phyloP scores from a whole-genome alignment of 352 stramenopile genomes.

The Globisporangium barbulae region DNA sequence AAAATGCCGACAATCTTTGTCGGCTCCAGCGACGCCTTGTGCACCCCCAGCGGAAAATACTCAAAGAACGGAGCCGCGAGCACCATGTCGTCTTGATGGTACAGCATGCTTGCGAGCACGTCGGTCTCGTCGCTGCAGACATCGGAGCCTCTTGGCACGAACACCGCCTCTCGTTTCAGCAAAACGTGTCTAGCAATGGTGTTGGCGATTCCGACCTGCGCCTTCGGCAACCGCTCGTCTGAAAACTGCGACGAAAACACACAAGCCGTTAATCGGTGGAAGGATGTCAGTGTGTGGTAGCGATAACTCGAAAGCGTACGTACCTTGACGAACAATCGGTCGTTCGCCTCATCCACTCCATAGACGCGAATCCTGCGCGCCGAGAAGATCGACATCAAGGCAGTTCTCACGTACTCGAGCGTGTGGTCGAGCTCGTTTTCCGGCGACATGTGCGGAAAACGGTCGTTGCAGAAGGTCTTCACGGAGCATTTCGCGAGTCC shows the following conservation, averaged over 20 bases:
- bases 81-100: slow-evolving; percentile 34
- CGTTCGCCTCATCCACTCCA: slow-evolving; percentile 37
- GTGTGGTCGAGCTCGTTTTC: slow-evolving; percentile 80
- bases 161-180: slow-evolving; percentile 20
- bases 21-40: slow-evolving; percentile 18
- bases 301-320: not conserved
- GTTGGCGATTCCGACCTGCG: slow-evolving; percentile 26
- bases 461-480: slow-evolving; percentile 74
- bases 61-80: slow-evolving; percentile 45
- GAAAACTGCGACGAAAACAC: slow-evolving; percentile 35
- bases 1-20: slow-evolving; percentile 53
- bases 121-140: slow-evolving; percentile 21
- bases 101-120: slow-evolving; percentile 30
- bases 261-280: not conserved
- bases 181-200: slow-evolving; percentile 37
- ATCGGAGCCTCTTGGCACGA: slow-evolving; percentile 7
- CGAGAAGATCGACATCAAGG: slow-evolving; percentile 52
- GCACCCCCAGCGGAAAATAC: slow-evolving; percentile 32
- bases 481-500: slow-evolving; percentile 56
- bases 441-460: slow-evolving; percentile 68
- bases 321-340: slow-evolving; percentile 63
- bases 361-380: slow-evolving; percentile 64
- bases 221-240: slow-evolving; percentile 47
- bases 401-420: slow-evolving; percentile 61
- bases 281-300: not conserved